Base-by-base conservation (phyloP, 768 basidiomycete species). In the Candolleomyces eurysporus region DNA sequence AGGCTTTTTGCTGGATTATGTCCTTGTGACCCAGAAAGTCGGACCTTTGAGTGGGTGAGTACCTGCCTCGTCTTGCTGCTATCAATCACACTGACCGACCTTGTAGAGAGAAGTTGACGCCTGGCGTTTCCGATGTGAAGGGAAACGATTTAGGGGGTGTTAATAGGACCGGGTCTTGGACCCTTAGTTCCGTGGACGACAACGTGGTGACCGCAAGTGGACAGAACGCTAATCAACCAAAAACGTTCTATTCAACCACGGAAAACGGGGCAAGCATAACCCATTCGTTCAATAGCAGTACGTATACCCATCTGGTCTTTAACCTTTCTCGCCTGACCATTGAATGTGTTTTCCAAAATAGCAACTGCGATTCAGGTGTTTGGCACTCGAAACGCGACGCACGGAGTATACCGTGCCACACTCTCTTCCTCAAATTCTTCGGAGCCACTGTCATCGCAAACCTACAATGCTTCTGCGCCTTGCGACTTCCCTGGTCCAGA, bases 311-410 rank as follows among this genome's bases (percentile, higher is more conserved):
- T 16, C 21, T 52, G 21, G 16, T 4, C 32, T n/a, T 26, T 8
- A 16, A 31, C 2, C 2, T 43, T 5, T 39, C 26, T 26, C 26
- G 26, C 26, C 26, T 26, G 26, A 26, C 26, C 26, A n/a, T 26
- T 21, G 22, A 21, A 1, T 14, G 6, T 16, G 19, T 30, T 16
- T 14, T 3, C 36, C 8, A 36, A 36, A 36, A 36, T 36, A 61
- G 61, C 55, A 17, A 57, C 55, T 21, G 61, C 40, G n/a, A 32
- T 61, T 16, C 61, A 61, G 43, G 55, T 61, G 8, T 61, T 39
- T 22, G 61, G 61, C 16, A 56, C 55, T 9, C 56, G 61, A 7
- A 61, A 61, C 40, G 61, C 48, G 4, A 61, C 61, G 0, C 54
- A 61, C 40, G 61, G 61, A 3, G n/a, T 22, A 16, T 61, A 61